phyloP scores from a whole-genome alignment of 768 basidiomycete genomes.

The Kwoniella mangroviensis region DNA sequence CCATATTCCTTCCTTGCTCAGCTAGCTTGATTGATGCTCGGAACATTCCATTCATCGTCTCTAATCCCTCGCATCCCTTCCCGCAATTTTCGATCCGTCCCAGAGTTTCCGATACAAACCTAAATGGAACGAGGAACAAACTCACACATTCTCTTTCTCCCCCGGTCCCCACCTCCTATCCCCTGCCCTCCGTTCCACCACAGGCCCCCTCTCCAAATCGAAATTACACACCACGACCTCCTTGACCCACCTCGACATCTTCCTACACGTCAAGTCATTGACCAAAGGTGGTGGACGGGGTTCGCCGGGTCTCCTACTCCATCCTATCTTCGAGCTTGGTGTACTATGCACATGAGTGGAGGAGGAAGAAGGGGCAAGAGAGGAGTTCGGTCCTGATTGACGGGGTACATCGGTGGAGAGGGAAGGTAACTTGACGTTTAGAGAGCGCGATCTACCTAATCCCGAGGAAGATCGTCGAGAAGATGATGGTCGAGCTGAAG shows the following conservation, averaged over 20 bases:
- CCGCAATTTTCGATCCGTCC: too few relatives aligned
- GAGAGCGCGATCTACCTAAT: conserved; percentile 28
- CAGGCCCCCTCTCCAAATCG: conserved; percentile 84
- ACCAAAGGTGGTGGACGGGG: conserved; percentile 50
- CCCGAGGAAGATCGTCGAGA: conserved; percentile 17
- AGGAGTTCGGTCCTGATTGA: conserved; percentile 4
- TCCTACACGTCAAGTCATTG: background rate
- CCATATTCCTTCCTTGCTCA: too few relatives aligned
- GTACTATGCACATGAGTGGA: background rate
- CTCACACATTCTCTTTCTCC: conserved; percentile 84
- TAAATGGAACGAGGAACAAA: background rate
- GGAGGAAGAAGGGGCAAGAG: conserved; percentile 1
- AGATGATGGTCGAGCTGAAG: background rate
- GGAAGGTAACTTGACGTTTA: conserved; percentile 33
- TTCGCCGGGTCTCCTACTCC: conserved; percentile 44
- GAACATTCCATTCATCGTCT: too few relatives aligned
- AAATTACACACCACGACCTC: conserved; percentile 67
- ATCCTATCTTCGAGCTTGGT: conserved; percentile 36
- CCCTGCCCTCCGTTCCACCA: conserved; percentile 73
- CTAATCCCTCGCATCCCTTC: too few relatives aligned
- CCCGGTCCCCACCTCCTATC: conserved; percentile 67
- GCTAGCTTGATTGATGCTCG: too few relatives aligned
- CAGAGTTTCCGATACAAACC: background rate
- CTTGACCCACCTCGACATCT: conserved; percentile 55
- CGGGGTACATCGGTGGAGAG: conserved; percentile 2